phyloP scores from a whole-genome alignment of 192 early-diverging fungal genomes.

The Pilaira anomala region DNA sequence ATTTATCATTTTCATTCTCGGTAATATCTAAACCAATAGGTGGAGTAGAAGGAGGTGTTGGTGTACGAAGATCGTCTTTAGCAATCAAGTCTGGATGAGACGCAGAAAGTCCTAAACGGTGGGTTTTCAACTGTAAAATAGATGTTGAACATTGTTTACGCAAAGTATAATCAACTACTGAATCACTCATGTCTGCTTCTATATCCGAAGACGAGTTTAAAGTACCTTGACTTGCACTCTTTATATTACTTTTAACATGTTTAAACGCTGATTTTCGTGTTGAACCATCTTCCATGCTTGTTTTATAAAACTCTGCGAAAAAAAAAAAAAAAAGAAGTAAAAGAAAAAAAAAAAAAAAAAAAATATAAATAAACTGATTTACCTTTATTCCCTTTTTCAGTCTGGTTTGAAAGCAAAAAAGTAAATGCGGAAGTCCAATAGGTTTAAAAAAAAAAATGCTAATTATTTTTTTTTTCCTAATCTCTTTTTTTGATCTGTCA shows the following conservation, averaged over 20 bases:
- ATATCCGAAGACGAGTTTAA: not conserved
- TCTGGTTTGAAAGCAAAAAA: not conserved
- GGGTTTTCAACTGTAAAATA: not conserved
- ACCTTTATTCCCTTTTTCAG: no score
- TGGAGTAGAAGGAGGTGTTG: not conserved
- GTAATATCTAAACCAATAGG: slow-evolving; percentile 22
- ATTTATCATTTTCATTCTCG: slow-evolving; percentile 1
- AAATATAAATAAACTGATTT: not conserved
- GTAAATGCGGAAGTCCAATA: no score
- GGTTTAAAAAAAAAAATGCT: no score
- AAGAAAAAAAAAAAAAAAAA: not conserved
- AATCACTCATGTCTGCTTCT: slow-evolving; percentile 21
- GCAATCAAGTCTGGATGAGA: slow-evolving; percentile 10
- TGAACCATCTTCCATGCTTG: not conserved
- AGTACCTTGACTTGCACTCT: not conserved
- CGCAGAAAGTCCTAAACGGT: not conserved
- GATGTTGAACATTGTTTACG: slow-evolving; percentile 15
- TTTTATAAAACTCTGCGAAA: not conserved
- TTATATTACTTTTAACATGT: not conserved
- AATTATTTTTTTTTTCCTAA: no score
- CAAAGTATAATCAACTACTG: not conserved
- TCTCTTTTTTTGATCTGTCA: no score
- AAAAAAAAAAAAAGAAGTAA: slow-evolving; percentile 2
- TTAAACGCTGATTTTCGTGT: not conserved
- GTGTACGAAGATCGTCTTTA: not conserved